Evolutionary conservation across 768 basidiomycete species (phyloP).

Genomic region (Fomitopsis pulvina): DNA sequence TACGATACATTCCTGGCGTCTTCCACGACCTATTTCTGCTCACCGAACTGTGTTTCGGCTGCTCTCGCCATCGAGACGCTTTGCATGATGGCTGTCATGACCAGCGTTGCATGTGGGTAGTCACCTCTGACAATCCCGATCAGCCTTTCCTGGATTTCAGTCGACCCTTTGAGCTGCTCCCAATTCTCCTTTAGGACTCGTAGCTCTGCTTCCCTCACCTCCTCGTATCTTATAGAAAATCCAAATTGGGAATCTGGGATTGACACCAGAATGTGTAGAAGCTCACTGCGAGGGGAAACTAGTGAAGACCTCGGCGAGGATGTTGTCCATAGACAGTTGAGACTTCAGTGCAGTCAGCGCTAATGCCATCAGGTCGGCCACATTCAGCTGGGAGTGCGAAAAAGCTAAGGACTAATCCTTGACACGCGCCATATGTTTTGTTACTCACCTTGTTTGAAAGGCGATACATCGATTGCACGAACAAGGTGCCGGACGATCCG

Average conservation of each 20-base stretch:
- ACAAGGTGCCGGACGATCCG: slow-evolving; percentile 6
- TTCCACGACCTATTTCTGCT: too few relatives aligned
- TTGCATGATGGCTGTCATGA: neutral
- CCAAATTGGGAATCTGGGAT: too few relatives aligned
- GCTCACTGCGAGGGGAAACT: slow-evolving; percentile 9
- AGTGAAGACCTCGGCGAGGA: slow-evolving; percentile 18
- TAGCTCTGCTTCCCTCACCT: neutral
- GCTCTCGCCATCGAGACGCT: too few relatives aligned
- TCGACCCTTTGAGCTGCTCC: neutral
- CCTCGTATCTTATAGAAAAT: neutral
- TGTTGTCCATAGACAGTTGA: slow-evolving; percentile 13
- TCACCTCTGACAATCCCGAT: neutral
- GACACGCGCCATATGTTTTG: neutral
- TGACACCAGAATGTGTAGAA: neutral
- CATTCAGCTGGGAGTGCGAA: slow-evolving; percentile 2
- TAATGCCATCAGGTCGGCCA: slow-evolving; percentile 7
- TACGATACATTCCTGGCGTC: too few relatives aligned
- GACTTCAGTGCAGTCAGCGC: slow-evolving; percentile 11
- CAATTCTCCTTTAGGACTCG: neutral
- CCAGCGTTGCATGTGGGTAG: neutral
- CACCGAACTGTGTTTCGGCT: too few relatives aligned
- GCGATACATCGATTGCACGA: slow-evolving; percentile 23
- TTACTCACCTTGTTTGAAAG: slow-evolving; percentile 16
- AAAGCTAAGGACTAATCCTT: neutral
- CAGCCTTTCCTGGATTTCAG: neutral